Conservation (phyloP, 352 stramenopile genomes). For the Phytopythium oedochilum region DNA sequence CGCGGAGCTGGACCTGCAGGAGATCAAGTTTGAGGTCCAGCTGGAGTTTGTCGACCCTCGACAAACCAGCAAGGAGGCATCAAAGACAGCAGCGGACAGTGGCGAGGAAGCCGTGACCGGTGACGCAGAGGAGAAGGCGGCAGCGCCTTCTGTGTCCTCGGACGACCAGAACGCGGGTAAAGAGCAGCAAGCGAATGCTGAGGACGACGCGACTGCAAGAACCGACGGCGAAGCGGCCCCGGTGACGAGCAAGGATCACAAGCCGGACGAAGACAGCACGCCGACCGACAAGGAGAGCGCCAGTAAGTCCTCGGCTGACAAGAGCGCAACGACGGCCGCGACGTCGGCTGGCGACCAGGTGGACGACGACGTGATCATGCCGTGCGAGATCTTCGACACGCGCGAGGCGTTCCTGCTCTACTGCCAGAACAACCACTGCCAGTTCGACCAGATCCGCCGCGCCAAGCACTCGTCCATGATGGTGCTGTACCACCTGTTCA, state of each 20-base stretch:
- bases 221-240: constrained; percentile 3
- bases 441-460: constrained; percentile 79
- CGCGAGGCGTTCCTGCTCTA: constrained; percentile 89
- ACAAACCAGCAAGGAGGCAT: constrained; percentile 12
- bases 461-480: constrained; percentile 86
- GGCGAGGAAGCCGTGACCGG: constrained; percentile 13
- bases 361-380: constrained; percentile 93
- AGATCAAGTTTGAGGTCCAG: constrained; percentile 68
- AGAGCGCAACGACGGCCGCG: constrained; percentile 15
- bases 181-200: background rate
- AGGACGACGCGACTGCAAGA: constrained; percentile 24
- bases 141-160: background rate
- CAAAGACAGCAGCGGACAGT: constrained; percentile 7
- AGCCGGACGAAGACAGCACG: constrained; percentile 13
- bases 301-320: constrained; percentile 16
- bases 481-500: constrained; percentile 86
- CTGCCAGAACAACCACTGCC: constrained; percentile 86
- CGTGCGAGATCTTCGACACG: constrained; percentile 95
- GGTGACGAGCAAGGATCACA: constrained; percentile 15
- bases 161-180: background rate
- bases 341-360: constrained; percentile 24
- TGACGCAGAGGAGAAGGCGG: constrained; percentile 11
- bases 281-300: background rate
- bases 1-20: constrained; percentile 70
- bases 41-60: constrained; percentile 54